A percentile compares a stretch with the other conserved stretches of the same genome.
phyloP scores from a whole-genome alignment of 2,329 filamentous ascomycete genomes.

The Thyridium curvatum region DNA sequence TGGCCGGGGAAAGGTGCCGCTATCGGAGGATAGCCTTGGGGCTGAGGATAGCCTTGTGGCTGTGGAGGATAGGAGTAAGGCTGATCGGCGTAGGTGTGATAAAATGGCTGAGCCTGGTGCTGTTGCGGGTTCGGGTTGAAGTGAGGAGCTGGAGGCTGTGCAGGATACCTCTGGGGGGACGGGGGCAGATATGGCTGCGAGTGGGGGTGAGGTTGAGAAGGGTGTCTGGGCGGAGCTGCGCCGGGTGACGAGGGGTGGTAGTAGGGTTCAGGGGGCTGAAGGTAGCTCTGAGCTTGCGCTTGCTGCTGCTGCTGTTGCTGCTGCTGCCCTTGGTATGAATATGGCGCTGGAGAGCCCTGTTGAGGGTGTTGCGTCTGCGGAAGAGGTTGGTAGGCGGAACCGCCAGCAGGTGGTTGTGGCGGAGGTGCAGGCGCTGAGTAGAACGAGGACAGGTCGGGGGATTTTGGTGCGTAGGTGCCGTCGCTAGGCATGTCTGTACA shows the following conservation, averaged over 20 bases:
- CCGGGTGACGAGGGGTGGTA: conserved; percentile 4
- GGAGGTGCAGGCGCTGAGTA: conserved; percentile 28
- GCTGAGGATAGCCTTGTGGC: neutral
- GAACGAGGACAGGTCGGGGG: conserved; percentile 53
- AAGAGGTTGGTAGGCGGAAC: conserved; percentile 22
- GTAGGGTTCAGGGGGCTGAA: conserved; percentile 1
- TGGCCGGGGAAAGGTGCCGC: conserved; percentile 14
- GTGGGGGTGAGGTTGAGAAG: conserved; percentile 3
- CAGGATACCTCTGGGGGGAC: conserved; percentile 4
- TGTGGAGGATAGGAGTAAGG: neutral
- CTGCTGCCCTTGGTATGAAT: conserved; percentile 11
- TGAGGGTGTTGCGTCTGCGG: conserved; percentile 19
- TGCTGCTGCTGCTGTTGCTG: conserved; percentile 14
- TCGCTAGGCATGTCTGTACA: conserved; percentile 41
- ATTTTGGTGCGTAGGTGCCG: conserved; percentile 49
- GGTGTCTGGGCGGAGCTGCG: no score
- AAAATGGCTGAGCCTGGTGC: conserved; percentile 1
- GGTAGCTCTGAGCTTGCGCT: conserved; percentile 3
- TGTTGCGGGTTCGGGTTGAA: neutral
- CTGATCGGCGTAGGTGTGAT: neutral
- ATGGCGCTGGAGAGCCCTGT: conserved; percentile 11
- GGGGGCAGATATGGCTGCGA: conserved; percentile 11
- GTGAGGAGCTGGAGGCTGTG: conserved; percentile 5
- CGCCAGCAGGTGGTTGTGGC: conserved; percentile 18
- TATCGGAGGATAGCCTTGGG: neutral